Evolutionary conservation across 1,284 basidiomycete species (phyloP), one percentile per base, ranked within the genome.

Genomic region (Cryptococcus wingfieldii): DNA sequence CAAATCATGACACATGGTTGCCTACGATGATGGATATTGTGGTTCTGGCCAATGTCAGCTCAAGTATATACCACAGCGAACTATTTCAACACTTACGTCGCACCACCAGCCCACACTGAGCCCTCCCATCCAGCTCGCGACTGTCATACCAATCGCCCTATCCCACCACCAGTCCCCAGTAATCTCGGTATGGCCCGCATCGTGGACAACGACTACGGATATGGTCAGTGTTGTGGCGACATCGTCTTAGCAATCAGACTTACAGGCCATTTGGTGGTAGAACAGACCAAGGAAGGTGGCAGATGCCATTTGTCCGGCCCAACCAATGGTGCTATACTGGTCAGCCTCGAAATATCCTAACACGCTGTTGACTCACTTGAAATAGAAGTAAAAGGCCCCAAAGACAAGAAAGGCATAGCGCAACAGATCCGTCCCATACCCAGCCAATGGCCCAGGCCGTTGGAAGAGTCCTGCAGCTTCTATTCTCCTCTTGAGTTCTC

Each of bases 61-160:
- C 59, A 60, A 51, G 60, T 16, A 39, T 16, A 42, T 42, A n/a
- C 23, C 23, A 16, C 23, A 47, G 31, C 5, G 27, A 47, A 16
- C 19, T 9, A 0, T 8, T 48, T 34, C 25, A 18, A 62, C 25
- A 46, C 19, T n/a, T 62, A 92, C 90, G 75, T 96, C 85, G 56
- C 93, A 91, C 95, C 95, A 99, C 96, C 95, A 99, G 41, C 91
- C 89, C 38, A 96, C 83, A 71, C 91, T 95, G 52, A 99, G 79
- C 2, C 95, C 95, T 19, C 95, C 94, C 51, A 95, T 80, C 68
- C 88, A 91, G 75, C 93, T 83, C 1, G 74, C 72, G 8, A 77
- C 81, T n/a, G 87, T 71, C 55, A 89, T 91, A 19, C 85, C 88
- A 51, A 95, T 79, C 48, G 91, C 67, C 39, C 94, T 84, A 73